These are phyloP conservation scores for Euphorbia celastroides DNA, from an alignment of 441 rosid species.

Conservation along the genomic window DNA sequence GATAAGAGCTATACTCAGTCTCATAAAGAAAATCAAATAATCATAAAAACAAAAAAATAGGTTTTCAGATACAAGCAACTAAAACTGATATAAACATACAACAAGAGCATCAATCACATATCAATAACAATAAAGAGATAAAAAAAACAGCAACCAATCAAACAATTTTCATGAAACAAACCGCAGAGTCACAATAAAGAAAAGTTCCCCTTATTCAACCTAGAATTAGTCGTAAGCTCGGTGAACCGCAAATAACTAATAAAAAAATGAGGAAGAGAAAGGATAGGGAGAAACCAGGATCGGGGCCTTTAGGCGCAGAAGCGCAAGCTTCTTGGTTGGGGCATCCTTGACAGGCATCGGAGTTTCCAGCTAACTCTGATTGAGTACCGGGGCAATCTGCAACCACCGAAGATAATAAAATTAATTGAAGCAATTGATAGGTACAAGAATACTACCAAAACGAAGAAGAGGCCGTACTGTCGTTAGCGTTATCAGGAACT, in stretches of 20 bases:
- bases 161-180: neutral
- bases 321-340: slow-evolving; percentile 93
- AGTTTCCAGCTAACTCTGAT: slow-evolving; percentile 67
- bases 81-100: neutral
- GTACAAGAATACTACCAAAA: neutral
- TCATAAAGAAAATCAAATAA: neutral
- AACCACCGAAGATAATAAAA: neutral
- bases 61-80: neutral
- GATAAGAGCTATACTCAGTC: neutral
- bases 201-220: neutral
- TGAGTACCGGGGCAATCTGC: slow-evolving; percentile 80
- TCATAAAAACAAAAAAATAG: neutral
- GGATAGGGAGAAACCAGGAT: slow-evolving; percentile 54
- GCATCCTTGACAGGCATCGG: slow-evolving; percentile 73
- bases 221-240: neutral
- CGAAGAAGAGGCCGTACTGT: slow-evolving; percentile 34
- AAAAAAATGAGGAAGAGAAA: neutral
- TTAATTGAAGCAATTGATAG: neutral
- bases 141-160: neutral
- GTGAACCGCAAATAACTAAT: neutral
- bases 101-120: neutral
- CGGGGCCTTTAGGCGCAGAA: slow-evolving; percentile 96
- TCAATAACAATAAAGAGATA: neutral
- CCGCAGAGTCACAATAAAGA: neutral
- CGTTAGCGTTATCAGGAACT: slow-evolving; percentile 81